Evolutionary conservation across 2,329 filamentous ascomycete species (phyloP), one percentile per base, ranked within the genome.

Genomic region (Trichoderma lentiforme): DNA sequence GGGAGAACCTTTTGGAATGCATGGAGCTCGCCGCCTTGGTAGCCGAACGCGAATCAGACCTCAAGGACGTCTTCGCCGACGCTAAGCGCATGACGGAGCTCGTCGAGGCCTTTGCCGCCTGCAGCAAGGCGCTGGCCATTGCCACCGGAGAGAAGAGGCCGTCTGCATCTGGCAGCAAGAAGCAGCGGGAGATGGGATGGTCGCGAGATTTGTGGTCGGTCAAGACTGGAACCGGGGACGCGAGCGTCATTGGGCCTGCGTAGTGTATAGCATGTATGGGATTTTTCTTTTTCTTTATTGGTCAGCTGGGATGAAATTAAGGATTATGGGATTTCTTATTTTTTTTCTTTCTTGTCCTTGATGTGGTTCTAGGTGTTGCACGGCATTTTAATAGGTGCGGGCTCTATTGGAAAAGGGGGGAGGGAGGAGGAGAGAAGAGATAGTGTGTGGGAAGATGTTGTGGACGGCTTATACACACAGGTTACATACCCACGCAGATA

Each of bases 21-120:
- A 95, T 99, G 92, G 93, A 97, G 72, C 85, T 99, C 18, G 91
- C 94, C 1, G 90, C 91, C 1, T 80, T 90, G 2, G 87, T 97
- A 65, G 93, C 95, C 2, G 90, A 92, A 71, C 89, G 90, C 74
- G 88, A 86, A 73, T 90, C 90, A 28, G 90, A 91, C 75, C 81
- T 95, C 53, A 89, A 91, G 1, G 82, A 84, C 28, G 87, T 88
- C 58, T 92, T 96, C 75, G 81, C 90, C 70, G 85, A 87, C 70
- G 87, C 89, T 3, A 86, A 87, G 36, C 88, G 92, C 61, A 92
- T 95, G 89, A 88, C 88, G 77, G 93, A 95, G 82, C 84, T 96
- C 53, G 88, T 95, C 14, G 89, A 92, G 78, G 88, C 88, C 12
- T 90, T 98, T 79, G 94, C 95, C 1, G 86, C 89, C 66, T 91